A percentile compares a stretch with the other conserved stretches of the same genome.
Conservation (phyloP, 345 rosid species). For the Durio zibethinus region DNA sequence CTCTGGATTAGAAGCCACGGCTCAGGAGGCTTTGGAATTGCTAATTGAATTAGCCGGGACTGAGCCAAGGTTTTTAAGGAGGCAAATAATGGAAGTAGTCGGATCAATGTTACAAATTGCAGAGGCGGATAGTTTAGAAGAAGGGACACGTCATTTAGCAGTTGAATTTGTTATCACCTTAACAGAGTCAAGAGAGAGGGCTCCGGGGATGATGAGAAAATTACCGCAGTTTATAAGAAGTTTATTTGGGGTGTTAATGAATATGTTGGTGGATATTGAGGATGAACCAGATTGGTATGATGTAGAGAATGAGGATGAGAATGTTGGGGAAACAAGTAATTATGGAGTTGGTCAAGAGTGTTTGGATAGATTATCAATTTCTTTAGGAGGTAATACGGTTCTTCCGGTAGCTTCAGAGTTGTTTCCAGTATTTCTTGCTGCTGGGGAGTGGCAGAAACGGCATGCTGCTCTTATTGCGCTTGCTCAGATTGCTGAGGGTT, state of each 20-base stretch:
- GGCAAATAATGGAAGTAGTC: conserved; percentile 58
- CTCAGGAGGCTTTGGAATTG: conserved; percentile 69
- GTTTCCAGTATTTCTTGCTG: conserved; percentile 47
- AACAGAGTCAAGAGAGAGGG: conserved; percentile 71
- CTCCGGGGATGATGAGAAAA: conserved; percentile 77
- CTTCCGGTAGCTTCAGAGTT: conserved; percentile 62
- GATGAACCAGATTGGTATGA: conserved; percentile 66
- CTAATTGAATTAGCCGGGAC: conserved; percentile 63
- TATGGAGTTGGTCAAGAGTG: conserved; percentile 70
- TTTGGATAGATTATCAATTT: conserved; percentile 58
- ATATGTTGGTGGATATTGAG: conserved; percentile 56
- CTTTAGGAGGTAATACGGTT: conserved; percentile 65
- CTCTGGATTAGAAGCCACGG: conserved; percentile 49
- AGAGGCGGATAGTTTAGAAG: conserved; percentile 63
- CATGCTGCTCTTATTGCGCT: conserved; percentile 69
- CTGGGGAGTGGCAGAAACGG: conserved; percentile 66
- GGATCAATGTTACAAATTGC: conserved; percentile 72
- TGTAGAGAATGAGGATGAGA: conserved; percentile 59
- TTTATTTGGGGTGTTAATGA: conserved; percentile 53
- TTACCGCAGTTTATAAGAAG: conserved; percentile 66
- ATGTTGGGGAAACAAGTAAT: conserved; percentile 63
- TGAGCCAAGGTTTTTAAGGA: conserved; percentile 57
- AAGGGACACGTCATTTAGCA: conserved; percentile 61
- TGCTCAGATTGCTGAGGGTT: conserved; percentile 76
- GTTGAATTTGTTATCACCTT: conserved; percentile 60